Evolutionary conservation across 2,329 filamentous ascomycete genomes (phyloP).

Genomic region (Exophiala alcalophila): DNA sequence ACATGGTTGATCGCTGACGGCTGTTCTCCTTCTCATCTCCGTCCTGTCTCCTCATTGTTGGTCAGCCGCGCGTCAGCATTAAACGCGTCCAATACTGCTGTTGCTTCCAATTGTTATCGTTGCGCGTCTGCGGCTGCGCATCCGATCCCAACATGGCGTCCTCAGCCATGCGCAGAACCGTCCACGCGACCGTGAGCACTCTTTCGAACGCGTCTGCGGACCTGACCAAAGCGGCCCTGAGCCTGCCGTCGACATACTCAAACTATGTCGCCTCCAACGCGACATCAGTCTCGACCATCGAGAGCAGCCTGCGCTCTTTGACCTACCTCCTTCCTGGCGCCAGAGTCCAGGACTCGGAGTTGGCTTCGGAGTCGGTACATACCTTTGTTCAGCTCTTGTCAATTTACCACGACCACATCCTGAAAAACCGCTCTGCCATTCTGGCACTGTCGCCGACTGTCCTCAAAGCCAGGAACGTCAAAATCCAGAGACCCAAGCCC

Average conservation of each 20-base stretch:
- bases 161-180: constrained; percentile 22
- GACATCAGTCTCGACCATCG: constrained; percentile 89
- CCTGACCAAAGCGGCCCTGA: constrained; percentile 23
- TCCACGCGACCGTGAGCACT: constrained; percentile 23
- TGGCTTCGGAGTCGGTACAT: constrained; percentile 76
- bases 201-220: constrained; percentile 25
- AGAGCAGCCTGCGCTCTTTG: constrained; percentile 84
- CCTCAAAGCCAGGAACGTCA: constrained; percentile 13
- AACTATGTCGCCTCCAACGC: constrained; percentile 95
- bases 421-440: constrained; percentile 28
- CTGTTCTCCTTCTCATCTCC: too few relatives aligned
- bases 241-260: constrained; percentile 54
- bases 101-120: too few relatives aligned
- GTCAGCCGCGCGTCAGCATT: too few relatives aligned
- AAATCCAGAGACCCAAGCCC: constrained; percentile 40
- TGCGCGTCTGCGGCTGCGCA: constrained; percentile 1
- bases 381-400: constrained; percentile 29
- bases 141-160: constrained; percentile 19
- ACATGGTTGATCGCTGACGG: too few relatives aligned
- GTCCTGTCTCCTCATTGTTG: too few relatives aligned
- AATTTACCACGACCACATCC: constrained; percentile 26
- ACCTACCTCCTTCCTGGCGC: constrained; percentile 92
- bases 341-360: constrained; percentile 67
- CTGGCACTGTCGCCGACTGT: constrained; percentile 70
- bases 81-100: too few relatives aligned